These are phyloP conservation scores for Kappamyces sp. DNA, from an alignment of 192 early-diverging fungal genomes.

Conservation along the genomic window DNA sequence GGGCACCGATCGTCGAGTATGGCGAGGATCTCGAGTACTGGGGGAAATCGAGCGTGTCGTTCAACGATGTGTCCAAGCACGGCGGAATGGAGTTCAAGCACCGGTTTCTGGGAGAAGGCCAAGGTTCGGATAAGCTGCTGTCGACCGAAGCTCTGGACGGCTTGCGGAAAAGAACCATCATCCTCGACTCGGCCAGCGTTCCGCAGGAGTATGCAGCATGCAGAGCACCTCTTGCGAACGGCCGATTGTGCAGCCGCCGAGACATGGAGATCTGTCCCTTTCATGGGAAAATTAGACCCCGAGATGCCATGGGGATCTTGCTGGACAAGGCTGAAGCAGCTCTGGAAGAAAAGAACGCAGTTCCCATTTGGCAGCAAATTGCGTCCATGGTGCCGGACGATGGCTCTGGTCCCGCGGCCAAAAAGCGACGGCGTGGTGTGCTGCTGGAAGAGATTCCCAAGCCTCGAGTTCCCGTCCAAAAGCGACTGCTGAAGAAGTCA, in stretches of 20 bases:
- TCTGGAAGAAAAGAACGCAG: no score
- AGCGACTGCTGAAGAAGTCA: no score
- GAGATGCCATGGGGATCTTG: neutral
- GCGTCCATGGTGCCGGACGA: no score
- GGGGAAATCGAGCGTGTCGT: neutral
- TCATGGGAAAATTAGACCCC: conserved; percentile 9
- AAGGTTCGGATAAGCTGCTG: conserved; percentile 1
- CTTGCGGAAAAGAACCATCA: conserved; percentile 1
- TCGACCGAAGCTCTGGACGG: neutral
- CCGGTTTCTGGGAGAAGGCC: conserved; percentile 5
- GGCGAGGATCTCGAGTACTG: conserved; percentile 13
- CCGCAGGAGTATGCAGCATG: neutral
- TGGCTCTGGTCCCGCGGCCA: no score
- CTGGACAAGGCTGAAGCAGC: no score
- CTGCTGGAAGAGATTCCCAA: no score
- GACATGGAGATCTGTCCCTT: conserved; percentile 10
- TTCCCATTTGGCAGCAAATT: no score
- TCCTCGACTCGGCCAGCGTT: neutral
- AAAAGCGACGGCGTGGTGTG: no score
- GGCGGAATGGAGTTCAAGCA: conserved; percentile 5
- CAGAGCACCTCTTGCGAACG: neutral
- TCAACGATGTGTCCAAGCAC: conserved; percentile 4
- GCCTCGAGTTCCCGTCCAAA: no score
- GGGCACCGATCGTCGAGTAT: conserved; percentile 4
- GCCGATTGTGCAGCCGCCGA: neutral